A percentile compares a stretch with the other conserved stretches of the same genome.
These are phyloP conservation scores for Calonectria naviculata DNA, from an alignment of 2,329 filamentous ascomycete species.

Conservation along the genomic window DNA sequence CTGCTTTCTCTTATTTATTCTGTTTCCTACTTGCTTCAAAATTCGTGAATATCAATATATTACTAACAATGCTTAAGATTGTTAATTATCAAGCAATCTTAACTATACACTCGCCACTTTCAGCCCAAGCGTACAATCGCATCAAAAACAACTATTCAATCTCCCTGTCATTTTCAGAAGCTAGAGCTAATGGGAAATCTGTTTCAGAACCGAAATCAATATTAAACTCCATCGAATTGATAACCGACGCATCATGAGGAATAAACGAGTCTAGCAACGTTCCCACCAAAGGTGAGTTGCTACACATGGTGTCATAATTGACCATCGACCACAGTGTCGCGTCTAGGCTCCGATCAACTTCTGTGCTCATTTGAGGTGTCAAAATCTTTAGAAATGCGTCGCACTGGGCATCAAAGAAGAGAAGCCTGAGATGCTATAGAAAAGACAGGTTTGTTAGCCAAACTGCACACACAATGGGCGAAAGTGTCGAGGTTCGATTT, in stretches of 20 bases:
- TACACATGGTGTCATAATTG: constrained; percentile 23
- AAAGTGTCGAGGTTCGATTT: background rate
- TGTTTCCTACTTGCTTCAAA: background rate
- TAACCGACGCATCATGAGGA: background rate
- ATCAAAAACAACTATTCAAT: background rate
- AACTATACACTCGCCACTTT: background rate
- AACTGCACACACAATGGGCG: background rate
- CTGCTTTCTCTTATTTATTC: background rate
- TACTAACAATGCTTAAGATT: background rate
- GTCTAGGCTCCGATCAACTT: constrained; percentile 14
- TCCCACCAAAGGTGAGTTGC: background rate
- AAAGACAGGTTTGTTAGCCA: background rate
- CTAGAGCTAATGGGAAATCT: background rate
- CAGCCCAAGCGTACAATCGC: background rate
- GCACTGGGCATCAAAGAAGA: constrained; percentile 20
- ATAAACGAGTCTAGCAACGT: background rate
- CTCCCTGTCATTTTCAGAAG: background rate
- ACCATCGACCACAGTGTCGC: constrained; percentile 23
- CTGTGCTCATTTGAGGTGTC: background rate
- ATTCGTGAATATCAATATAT: too few relatives aligned
- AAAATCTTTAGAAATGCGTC: constrained; percentile 11
- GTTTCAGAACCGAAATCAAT: background rate
- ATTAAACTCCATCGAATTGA: background rate
- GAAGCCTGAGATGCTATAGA: constrained; percentile 9
- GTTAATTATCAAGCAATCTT: background rate